Base-by-base conservation (phyloP, 768 basidiomycete species). In the Mycena capillaripes region DNA sequence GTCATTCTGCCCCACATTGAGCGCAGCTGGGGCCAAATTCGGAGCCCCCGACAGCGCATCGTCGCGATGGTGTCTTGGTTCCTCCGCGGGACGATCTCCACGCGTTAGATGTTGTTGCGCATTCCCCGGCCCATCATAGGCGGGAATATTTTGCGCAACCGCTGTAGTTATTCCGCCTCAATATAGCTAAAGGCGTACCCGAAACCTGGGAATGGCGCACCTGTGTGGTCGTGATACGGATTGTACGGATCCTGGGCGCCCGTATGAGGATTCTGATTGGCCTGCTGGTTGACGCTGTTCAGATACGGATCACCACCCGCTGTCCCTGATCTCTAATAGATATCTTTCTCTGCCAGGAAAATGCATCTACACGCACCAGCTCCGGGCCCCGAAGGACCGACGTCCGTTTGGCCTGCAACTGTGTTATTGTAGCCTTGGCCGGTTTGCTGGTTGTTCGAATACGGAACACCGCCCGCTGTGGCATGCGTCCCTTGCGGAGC, bases 41-140 rank as follows among this genome's bases (percentile, higher is more conserved):
- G n/a, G n/a, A n/a, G 16, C 59, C 11, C 44, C 42, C 4, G 61
- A 63, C 38, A 67, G 42, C 30, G 74, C 70, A 52, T 71, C 66
- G 32, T 71, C 74, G 16, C 70, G 74, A 42, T 71, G 70, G 38
- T 71, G 74, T 6, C 36, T 46, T 11, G 74, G 74, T 56, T 75
- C 70, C 6, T 44, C 74, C 2, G 19, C 14, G 1, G 66, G 66
- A 0, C 66, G 55, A 29, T 69, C 57, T 1, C 29, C 40, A 2
- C 62, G 66, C 46, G 65, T 56, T 6, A 38, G n/a, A 19, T 59
- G 48, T 46, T 67, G 64, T 25, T 60, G 60, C 23, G 29, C 12
- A 4, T 71, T 75, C 27, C 66, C 74, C 2, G 74, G 62, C 5
- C 74, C 74, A 21, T 68, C 61, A 46, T 75, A 75, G 1, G 40